phyloP scores from a whole-genome alignment of 163 green algal genomes.

The Chlamydomonas reinhardtii region DNA sequence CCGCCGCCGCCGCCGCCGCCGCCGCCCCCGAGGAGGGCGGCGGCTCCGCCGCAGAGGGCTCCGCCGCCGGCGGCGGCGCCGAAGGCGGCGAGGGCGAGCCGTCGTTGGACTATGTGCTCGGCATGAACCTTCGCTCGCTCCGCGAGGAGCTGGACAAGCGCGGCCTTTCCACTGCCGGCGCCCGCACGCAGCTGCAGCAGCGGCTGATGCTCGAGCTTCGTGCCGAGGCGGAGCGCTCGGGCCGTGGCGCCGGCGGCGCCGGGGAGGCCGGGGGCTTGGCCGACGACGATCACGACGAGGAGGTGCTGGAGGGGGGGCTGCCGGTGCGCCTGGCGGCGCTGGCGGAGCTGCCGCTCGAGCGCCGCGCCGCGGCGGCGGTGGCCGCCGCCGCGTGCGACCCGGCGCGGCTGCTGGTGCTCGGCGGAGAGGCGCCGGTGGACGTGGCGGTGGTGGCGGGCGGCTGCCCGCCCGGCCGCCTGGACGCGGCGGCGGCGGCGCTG shows the following conservation, averaged over 20 bases:
- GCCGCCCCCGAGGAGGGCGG: background rate
- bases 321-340: background rate
- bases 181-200: constrained; percentile 31
- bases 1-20: no score
- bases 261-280: background rate
- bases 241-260: background rate
- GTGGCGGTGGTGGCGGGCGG: constrained; percentile 46
- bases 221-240: background rate
- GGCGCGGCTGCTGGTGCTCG: background rate
- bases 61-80: background rate
- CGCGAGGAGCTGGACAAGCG: constrained; percentile 45
- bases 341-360: background rate
- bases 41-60: background rate
- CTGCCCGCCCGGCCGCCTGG: constrained; percentile 26
- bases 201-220: constrained; percentile 14
- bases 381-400: background rate
- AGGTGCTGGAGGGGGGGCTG: background rate
- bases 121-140: constrained; percentile 52
- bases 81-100: background rate
- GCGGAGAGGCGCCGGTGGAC: constrained; percentile 28
- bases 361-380: constrained; percentile 5
- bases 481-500: constrained; percentile 26
- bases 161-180: constrained; percentile 23
- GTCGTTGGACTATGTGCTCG: constrained; percentile 18
- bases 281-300: background rate